Evolutionary conservation across 148 eudicot species (phyloP), one percentile per base, ranked within the genome.

Genomic region (Camellia japonica): DNA sequence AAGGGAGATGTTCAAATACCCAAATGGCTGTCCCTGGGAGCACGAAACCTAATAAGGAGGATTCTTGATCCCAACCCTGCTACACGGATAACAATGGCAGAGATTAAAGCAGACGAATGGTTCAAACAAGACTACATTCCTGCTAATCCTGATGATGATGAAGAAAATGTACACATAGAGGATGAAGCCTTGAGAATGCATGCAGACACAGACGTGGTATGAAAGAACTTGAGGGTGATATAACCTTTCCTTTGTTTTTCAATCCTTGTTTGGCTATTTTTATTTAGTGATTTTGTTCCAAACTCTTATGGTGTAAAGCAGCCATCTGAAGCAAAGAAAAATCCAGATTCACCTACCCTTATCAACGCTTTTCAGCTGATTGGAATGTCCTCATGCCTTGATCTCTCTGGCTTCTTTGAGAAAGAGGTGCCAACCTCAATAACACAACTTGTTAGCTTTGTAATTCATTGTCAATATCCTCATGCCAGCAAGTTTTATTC

Each of bases 341-440:
- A 81, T 51, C 91, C 86, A 6, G 90, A 83, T 19, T 80, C 85
- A 12, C 97, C 93, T 41, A 77, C 86, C 12, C 90, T 81, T 51
- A 93, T 92, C 82, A 95, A 95, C 68, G 99, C 99, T 12, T 96
- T 96, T 88, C 91, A 96, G 90, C 88, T 96, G 8, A 96, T 96
- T 71, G 94, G 98, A 78, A 96, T 96, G 99, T 93, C 97, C 65
- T 92, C 99, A 41, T 90, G 80, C 75, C 90, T 96, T 12, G 99
- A 96, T 85, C 93, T 96, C 85, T 96, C 99, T 3, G 97, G 97
- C 43, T 96, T 96, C 89, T 96, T 95, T 71, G 99, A 95, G 84
- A 88, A 90, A 88, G 99, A 93, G 90, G 98, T 95, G 79, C 19
- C 46, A 61, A 16, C 10, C 19, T 74, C 47, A 38, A 11, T 54